A percentile compares a stretch with the other conserved stretches of the same genome.
These are phyloP conservation scores for Chlamydomonas schloesseri DNA, from an alignment of 139 green algal species.

Conservation along the genomic window DNA sequence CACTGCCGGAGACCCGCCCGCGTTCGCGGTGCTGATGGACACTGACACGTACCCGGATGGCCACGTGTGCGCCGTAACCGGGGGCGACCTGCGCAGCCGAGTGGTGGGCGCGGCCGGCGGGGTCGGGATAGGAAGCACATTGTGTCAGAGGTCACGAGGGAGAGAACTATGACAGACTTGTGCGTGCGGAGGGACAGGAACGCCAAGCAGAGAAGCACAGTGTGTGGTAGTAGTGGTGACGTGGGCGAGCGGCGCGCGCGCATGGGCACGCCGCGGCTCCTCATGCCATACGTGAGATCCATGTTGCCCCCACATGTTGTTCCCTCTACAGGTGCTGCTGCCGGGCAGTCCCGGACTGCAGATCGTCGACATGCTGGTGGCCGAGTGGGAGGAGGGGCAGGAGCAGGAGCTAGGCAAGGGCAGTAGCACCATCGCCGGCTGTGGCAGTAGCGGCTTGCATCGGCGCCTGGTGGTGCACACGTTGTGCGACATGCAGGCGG, in stretches of 20 bases:
- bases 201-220: no score
- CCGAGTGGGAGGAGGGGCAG: background rate
- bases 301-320: no score
- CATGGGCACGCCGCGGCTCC: no score
- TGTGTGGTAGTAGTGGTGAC: no score
- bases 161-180: background rate
- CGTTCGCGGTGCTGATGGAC: conserved; percentile 46
- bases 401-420: background rate
- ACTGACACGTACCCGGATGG: conserved; percentile 44
- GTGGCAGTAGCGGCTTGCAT: background rate
- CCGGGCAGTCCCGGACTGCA: background rate
- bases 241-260: no score
- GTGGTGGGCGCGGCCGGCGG: conserved; percentile 41
- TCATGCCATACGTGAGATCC: no score
- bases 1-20: background rate
- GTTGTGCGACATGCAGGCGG: conserved; percentile 19
- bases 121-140: no score
- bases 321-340: conserved; percentile 20
- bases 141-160: background rate
- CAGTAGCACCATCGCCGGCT: background rate
- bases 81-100: background rate
- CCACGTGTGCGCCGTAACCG: conserved; percentile 35
- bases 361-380: background rate
- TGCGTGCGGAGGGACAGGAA: background rate
- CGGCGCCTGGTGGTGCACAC: conserved; percentile 21